Percentiles rank a stretch among this genome's conserved stretches.
These are phyloP conservation scores for Glutinoglossum americanum DNA, from an alignment of 495 filamentous ascomycete species.

Conservation along the genomic window DNA sequence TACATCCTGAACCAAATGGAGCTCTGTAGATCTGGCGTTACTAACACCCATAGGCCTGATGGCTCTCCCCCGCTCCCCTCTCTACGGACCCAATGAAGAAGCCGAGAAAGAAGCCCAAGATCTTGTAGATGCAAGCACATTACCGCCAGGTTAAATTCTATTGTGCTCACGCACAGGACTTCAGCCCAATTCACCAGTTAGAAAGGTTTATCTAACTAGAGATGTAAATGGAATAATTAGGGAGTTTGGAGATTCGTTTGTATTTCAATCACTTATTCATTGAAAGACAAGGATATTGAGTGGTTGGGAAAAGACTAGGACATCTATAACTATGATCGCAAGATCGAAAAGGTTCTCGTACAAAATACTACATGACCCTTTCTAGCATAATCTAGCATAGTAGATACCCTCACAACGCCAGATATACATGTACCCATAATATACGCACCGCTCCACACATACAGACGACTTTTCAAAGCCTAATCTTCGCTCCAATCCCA, in stretches of 20 bases:
- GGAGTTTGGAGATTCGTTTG: too few species aligned
- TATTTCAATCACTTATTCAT: too few species aligned
- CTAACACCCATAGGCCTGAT: slow-evolving; percentile 40
- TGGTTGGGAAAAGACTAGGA: too few species aligned
- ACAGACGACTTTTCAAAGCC: slow-evolving; percentile 21
- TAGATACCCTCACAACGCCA: not conserved
- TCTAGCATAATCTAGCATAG: too few species aligned
- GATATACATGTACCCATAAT: not conserved
- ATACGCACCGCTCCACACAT: too few species aligned
- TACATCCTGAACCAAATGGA: not conserved
- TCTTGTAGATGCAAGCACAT: slow-evolving; percentile 76
- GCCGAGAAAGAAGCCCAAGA: slow-evolving; percentile 67
- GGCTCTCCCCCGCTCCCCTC: slow-evolving; percentile 83
- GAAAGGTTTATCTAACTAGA: not conserved
- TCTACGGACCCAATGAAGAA: slow-evolving; percentile 52
- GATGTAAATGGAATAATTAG: too few species aligned
- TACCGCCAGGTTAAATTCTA: slow-evolving; percentile 63
- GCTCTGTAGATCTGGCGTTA: not conserved
- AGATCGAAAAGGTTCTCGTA: too few species aligned
- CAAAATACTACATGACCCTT: too few species aligned
- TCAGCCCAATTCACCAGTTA: not conserved
- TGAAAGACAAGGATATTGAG: too few species aligned
- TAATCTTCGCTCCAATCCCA: slow-evolving; percentile 54
- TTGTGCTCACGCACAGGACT: not conserved
- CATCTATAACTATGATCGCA: too few species aligned